Evolutionary conservation across 441 rosid genomes (phyloP), one percentile per base, ranked within the genome.

Genomic region (Bruguiera hainesii): DNA sequence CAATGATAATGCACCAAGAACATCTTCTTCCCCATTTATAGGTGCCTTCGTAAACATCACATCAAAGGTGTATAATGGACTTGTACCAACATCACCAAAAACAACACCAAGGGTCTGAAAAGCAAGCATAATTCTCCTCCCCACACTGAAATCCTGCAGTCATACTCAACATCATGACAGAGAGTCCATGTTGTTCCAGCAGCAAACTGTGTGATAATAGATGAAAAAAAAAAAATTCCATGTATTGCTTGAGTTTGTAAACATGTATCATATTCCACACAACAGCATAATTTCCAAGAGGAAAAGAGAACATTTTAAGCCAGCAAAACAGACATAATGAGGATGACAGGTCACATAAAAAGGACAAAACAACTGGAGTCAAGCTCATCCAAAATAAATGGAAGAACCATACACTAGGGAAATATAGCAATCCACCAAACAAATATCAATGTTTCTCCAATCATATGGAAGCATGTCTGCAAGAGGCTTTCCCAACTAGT

Each of bases 41-140:
- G 96, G 94, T 75, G 95, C 84, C 79, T 87, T 95, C 68, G 83
- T 78, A 80, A 95, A 95, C 89, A 95, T 91, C 73, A 91, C 98
- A 79, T 84, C 87, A 76, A 95, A 95, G 20, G 97, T 81, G 82
- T 95, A 91, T 73, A 95, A 78, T 10, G 98, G 99, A 83, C 99
- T 95, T 65, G 92, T 95, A 70, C 99, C 99, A 78, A 95, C 99
- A 69, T 91, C 99, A 71, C 99, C 99, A 74, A 95, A 95, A 37
- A 91, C 97, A 79, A 91, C 88, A 60, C 98, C 97, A 68, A 91
- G 89, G 23, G 97, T 95, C 79, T 95, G 98, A 71, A 84, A 90
- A 28, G 96, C 93, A 69, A 95, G 89, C 56, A 86, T 73, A 72
- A 95, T 75, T 76, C 73, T 91, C 87, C 81, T 95, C 64, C 98